These are phyloP conservation scores for Carnegiea gigantea DNA, from an alignment of 179 eudicot genomes.

Conservation along the genomic window DNA sequence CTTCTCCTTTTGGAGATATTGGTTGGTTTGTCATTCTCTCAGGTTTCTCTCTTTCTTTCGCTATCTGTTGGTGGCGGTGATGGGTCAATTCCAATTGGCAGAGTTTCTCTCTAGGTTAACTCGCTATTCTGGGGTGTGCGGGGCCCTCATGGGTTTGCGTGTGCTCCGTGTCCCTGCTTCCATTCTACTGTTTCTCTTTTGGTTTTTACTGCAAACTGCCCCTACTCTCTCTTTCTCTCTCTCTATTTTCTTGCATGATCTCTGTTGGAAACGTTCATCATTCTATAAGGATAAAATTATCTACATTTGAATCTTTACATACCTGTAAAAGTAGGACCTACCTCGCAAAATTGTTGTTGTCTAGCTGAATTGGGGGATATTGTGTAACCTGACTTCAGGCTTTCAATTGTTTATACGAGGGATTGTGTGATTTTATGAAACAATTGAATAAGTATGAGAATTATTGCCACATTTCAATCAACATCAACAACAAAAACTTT, in stretches of 20 bases:
- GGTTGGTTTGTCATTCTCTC: conserved; percentile 27
- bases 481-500: too few relatives aligned
- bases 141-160: conserved; percentile 9
- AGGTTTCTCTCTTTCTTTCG: conserved; percentile 2
- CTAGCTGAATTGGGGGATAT: too few relatives aligned
- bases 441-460: too few relatives aligned
- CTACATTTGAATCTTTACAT: too few relatives aligned
- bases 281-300: too few relatives aligned
- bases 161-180: conserved; percentile 17
- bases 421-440: too few relatives aligned
- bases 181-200: neutral
- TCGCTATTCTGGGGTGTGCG: conserved; percentile 5
- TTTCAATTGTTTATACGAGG: too few relatives aligned
- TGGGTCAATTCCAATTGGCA: conserved; percentile 21
- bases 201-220: neutral
- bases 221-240: neutral
- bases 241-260: neutral
- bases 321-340: too few relatives aligned
- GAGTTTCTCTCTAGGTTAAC: conserved; percentile 30
- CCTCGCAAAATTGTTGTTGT: too few relatives aligned
- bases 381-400: too few relatives aligned
- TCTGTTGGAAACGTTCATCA: too few relatives aligned
- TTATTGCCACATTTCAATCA: too few relatives aligned
- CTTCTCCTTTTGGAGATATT: conserved; percentile 17
- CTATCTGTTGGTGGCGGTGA: neutral